phyloP scores from a whole-genome alignment of 768 basidiomycete genomes.

The Suillus tomentosus region DNA sequence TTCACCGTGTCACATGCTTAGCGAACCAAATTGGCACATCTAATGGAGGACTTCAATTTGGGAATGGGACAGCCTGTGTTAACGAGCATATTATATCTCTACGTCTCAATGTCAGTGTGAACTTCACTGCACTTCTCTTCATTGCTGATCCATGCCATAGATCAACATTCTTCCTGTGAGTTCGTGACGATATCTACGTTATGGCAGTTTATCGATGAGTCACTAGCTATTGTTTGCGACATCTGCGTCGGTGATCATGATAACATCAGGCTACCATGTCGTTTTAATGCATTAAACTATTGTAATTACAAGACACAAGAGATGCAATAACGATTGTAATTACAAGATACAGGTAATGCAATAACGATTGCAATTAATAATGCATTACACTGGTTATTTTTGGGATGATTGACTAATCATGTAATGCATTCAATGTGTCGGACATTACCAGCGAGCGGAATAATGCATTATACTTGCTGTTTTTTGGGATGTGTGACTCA shows the following conservation, averaged over 20 bases:
- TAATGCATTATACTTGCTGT: too few relatives aligned
- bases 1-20: background rate
- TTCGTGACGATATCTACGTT: background rate
- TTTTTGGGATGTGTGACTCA: too few relatives aligned
- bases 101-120: constrained; percentile 1
- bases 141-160: background rate
- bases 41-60: background rate
- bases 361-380: too few relatives aligned
- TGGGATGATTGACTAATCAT: too few relatives aligned
- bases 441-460: too few relatives aligned
- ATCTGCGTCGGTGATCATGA: constrained; percentile 6
- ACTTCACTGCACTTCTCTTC: background rate
- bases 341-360: too few relatives aligned
- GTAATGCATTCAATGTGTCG: too few relatives aligned
- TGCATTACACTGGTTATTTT: too few relatives aligned
- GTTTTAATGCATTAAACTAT: too few relatives aligned
- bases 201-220: background rate
- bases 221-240: constrained; percentile 7
- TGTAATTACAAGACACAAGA: too few relatives aligned
- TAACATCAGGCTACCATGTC: too few relatives aligned
- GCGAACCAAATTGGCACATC: background rate
- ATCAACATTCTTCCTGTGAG: constrained; percentile 12
- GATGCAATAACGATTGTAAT: too few relatives aligned
- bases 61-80: background rate
- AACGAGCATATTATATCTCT: background rate